Base-by-base conservation (phyloP, 306 rosid genomes). In the Albizia julibrissin region DNA sequence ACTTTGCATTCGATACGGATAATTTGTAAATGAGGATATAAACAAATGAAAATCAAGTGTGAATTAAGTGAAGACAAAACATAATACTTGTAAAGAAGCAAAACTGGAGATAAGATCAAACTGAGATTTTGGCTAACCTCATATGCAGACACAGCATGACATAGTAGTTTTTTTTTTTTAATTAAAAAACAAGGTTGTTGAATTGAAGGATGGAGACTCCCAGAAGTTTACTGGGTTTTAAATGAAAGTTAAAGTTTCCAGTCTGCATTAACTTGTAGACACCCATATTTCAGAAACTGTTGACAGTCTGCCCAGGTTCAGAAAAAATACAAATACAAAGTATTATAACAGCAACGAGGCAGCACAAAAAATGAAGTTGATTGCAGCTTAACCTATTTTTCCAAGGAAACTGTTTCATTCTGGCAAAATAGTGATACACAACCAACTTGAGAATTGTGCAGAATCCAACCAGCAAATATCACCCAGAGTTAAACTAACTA, bases 361-460 rank as follows among this genome's bases (percentile, higher is more conserved):
- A 62, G 33, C 37, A 22, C 3, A 62, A 27, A 26, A 62, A 27
- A 12, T 62, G 8, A 24, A 12, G 19, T 62, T 13, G 10, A 62
- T 62, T 62, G 8, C 19, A 33, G 77, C 68, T 58, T 59, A 59
- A 59, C 31, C 67, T 24, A 2, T 68, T 24, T 73, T 66, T 34
- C 49, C 74, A 6, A 2, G 9, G 40, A 64, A 29, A 29, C 10
- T 14, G n/a, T 64, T 27, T 82, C 68, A 50, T 24, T 72, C 29
- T 31, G 72, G 44, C 54, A 86, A 79, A 21, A 83, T 10, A 54
- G 62, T 54, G 26, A 21, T 21, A 34, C 27, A 14, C 37, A 46
- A 44, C 34, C 62, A 39, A 56, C 72, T 47, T 42, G 29, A 26
- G 64, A 43, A 85, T 80, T 46, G 78, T 52, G 47, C 71, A 77